Evolutionary conservation across 257 asterid genomes (phyloP), one percentile per base, ranked within the genome.

Genomic region (Lantana camara): DNA sequence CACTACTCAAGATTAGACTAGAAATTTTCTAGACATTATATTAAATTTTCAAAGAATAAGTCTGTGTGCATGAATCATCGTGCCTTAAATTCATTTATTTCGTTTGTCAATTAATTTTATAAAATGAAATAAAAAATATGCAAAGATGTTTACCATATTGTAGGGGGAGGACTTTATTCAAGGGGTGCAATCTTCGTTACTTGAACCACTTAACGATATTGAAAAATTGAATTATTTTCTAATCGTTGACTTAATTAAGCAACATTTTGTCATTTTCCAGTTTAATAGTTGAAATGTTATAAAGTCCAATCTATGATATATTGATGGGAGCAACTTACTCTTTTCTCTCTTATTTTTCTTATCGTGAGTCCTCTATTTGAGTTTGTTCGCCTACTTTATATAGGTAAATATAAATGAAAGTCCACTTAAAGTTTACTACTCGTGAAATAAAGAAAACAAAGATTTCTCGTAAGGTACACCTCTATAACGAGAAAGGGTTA

Each of bases 171-270:
- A 71, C 56, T 51, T n/a, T 48, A 34, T 70, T 75, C 75, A 66
- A 75, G 56, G 22, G 58, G 46, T 56, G 64, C 73, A 15, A 21
- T 27, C 5, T 27, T 27, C 47, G 62, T 64, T 70, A 11, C 71
- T 64, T 74, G 68, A 61, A 32, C 27, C 38, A 57, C 67, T 66
- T 53, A 50, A 57, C 48, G 16, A 64, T 35, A 35, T 50, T 63
- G 29, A 46, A 12, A 22, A 15, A 21, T 46, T 34, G 7, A 41
- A 40, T 54, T 13, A 40, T 42, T 67, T 51, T 53, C 48, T 40
- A 48, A 49, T 38, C 62, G 67, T 67, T 68, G 74, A 75, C 71
- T 34, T 64, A n/a, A n/a, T n/a, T n/a, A 60, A 72, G 67, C 75
- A 54, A 41, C 60, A 62, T n/a, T n/a, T n/a, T n/a, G n/a, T n/a